These are phyloP conservation scores for Salix koriyanagi DNA, from an alignment of 345 rosid species.

Conservation along the genomic window DNA sequence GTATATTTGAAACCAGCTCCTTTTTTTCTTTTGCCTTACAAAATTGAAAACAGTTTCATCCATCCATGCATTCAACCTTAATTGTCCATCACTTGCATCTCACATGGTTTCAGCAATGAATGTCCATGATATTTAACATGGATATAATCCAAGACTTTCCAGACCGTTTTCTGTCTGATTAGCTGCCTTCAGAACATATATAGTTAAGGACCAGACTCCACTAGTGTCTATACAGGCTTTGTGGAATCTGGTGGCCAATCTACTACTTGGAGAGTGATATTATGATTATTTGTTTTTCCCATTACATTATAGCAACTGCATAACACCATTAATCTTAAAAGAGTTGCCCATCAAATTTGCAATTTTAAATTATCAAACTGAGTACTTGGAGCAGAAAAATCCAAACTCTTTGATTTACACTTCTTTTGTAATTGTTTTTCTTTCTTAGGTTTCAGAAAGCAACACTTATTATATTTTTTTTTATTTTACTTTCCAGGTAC, in stretches of 20 bases:
- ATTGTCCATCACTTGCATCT: background rate
- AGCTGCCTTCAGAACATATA: background rate
- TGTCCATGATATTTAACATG: background rate
- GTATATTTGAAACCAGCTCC: background rate
- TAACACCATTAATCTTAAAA: background rate
- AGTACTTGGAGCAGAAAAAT: background rate
- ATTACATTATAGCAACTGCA: background rate
- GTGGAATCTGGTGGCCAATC: too few species aligned
- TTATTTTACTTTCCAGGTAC: conserved; percentile 52
- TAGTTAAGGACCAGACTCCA: background rate
- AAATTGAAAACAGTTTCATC: background rate
- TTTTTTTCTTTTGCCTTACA: background rate
- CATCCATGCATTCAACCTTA: background rate
- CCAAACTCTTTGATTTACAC: background rate
- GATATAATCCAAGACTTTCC: background rate
- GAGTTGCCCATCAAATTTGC: background rate
- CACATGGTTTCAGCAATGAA: background rate
- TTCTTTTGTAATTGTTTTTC: background rate
- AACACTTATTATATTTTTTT: background rate
- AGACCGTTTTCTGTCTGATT: background rate
- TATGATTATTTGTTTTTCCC: background rate
- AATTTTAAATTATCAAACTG: background rate
- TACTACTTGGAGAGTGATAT: too few species aligned
- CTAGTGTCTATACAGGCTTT: too few species aligned
- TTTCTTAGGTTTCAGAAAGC: background rate